A percentile compares a stretch with the other conserved stretches of the same genome.
Evolutionary conservation across 2,329 filamentous ascomycete species (phyloP).

Genomic region (Penicillium expansum): DNA sequence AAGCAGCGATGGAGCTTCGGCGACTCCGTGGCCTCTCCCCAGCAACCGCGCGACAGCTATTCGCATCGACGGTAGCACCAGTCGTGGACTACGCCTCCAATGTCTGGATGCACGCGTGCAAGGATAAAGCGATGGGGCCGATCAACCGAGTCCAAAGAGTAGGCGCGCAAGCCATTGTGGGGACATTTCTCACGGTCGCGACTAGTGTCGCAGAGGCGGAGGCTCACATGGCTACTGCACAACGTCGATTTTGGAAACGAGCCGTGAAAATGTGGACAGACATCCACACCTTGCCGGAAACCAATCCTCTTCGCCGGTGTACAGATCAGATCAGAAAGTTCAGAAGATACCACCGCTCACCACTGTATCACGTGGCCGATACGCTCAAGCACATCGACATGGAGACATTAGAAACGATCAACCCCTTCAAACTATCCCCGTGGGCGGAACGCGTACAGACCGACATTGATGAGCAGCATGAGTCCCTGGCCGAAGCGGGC

Average conservation of each 20-base stretch:
- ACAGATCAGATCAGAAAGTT: slow-evolving; percentile 2
- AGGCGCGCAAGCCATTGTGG: slow-evolving; percentile 22
- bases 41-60: slow-evolving; percentile 18
- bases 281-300: slow-evolving; percentile 10
- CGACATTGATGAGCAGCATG: no score
- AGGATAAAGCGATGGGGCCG: slow-evolving; percentile 7
- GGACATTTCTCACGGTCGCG: slow-evolving; percentile 20
- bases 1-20: slow-evolving; percentile 14
- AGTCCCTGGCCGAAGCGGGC: not conserved
- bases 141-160: slow-evolving; percentile 24
- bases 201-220: slow-evolving; percentile 23
- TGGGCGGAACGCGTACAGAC: no score
- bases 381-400: no score
- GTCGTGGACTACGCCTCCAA: slow-evolving; percentile 26
- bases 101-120: slow-evolving; percentile 22
- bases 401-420: no score
- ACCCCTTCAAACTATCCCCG: no score
- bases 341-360: no score
- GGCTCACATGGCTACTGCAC: slow-evolving; percentile 14
- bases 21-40: slow-evolving; percentile 4
- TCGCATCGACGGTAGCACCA: slow-evolving; percentile 20
- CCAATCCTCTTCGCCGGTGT: slow-evolving; percentile 11
- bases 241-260: slow-evolving; percentile 15
- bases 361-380: no score
- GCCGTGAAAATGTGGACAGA: slow-evolving; percentile 17